Conservation (phyloP, 257 asterid genomes). For the Scutellaria barbata region DNA sequence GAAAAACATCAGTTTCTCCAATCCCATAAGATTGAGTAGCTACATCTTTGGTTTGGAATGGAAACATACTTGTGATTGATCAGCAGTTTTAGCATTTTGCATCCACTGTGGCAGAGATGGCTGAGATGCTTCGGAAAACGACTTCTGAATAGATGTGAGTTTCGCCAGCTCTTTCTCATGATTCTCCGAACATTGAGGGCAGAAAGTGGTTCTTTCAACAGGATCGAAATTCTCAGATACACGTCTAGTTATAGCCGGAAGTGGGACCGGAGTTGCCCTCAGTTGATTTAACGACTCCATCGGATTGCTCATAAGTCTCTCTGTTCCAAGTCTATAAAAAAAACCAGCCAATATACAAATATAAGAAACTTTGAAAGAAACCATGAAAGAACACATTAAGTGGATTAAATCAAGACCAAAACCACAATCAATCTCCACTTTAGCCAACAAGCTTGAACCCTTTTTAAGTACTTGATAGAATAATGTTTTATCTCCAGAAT, state of each 20-base stretch:
- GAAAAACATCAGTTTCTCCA: conserved; percentile 17
- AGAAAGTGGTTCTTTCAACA: conserved; percentile 42
- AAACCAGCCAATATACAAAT: conserved; percentile 3
- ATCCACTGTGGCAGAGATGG: conserved; percentile 79
- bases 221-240: conserved; percentile 47
- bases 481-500: too few relatives aligned
- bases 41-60: not conserved
- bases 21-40: not conserved
- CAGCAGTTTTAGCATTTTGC: conserved; percentile 56
- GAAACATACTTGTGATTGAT: conserved; percentile 51
- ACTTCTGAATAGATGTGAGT: conserved; percentile 56
- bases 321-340: conserved; percentile 40
- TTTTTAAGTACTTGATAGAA: too few relatives aligned
- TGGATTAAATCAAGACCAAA: not conserved
- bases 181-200: conserved; percentile 60
- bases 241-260: conserved; percentile 41
- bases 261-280: conserved; percentile 42
- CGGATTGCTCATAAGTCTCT: conserved; percentile 43
- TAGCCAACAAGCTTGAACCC: too few relatives aligned
- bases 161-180: conserved; percentile 58
- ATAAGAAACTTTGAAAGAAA: not conserved
- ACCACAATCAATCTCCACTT: not conserved
- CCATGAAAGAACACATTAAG: not conserved
- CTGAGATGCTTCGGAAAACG: conserved; percentile 52
- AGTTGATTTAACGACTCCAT: conserved; percentile 47